Percentiles rank a stretch among this genome's conserved stretches.
Evolutionary conservation across 768 basidiomycete genomes (phyloP).

Genomic region (Asterophora lycoperdoides): DNA sequence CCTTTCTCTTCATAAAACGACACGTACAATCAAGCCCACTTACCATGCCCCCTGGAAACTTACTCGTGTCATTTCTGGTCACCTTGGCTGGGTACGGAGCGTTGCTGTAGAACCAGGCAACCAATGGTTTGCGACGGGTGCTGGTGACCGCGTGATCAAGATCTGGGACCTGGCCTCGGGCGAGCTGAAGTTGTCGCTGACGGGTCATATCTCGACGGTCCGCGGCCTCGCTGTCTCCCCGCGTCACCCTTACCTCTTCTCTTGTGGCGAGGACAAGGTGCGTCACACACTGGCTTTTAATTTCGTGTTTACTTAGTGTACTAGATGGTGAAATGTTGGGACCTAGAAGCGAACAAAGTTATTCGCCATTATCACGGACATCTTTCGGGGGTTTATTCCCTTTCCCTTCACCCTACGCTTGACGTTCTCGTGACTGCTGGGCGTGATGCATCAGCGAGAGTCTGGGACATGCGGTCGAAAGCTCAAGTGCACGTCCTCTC

Average conservation of each 20-base stretch:
- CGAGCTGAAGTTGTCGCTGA: constrained; percentile 94
- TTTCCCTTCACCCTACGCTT: constrained; percentile 91
- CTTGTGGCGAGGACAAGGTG: constrained; percentile 97
- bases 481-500: constrained; percentile 90
- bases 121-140: constrained; percentile 97
- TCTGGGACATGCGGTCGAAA: constrained; percentile 99
- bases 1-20: constrained; percentile 88
- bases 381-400: constrained; percentile 93
- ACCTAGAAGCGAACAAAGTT: constrained; percentile 97
- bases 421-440: constrained; percentile 94
- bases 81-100: constrained; percentile 96
- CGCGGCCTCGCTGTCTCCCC: constrained; percentile 89
- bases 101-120: constrained; percentile 98
- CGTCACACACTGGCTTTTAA: neutral
- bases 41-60: constrained; percentile 98
- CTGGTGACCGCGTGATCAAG: constrained; percentile 97
- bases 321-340: constrained; percentile 99
- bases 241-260: constrained; percentile 95
- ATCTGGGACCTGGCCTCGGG: constrained; percentile 98
- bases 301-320: neutral
- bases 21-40: constrained; percentile 88
- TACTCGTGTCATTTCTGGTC: constrained; percentile 92
- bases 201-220: constrained; percentile 97
- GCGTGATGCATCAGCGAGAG: constrained; percentile 93
- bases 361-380: constrained; percentile 99